Evolutionary conservation across 1,139 yeast genomes (phyloP), one percentile per base, ranked within the genome.

Genomic region (Blastobotrys serpentis): DNA sequence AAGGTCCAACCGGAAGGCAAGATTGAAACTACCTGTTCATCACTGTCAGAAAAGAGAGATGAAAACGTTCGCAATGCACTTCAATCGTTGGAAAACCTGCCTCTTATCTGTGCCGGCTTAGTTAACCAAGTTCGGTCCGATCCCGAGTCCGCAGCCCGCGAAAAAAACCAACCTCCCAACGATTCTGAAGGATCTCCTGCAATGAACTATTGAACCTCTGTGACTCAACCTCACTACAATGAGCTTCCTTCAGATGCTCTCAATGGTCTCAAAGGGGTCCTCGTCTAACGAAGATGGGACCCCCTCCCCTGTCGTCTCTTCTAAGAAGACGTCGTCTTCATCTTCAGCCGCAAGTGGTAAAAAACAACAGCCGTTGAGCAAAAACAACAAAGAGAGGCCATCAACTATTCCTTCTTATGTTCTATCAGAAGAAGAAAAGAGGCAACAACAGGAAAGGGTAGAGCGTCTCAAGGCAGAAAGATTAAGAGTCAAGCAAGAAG

Each of bases 391-490:
- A 17, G 18, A 16, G 43, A 22, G 19, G 6, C 22, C 22, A 19
- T 11, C 22, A 11, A 14, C 32, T 2, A 16, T 43, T 13, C 42
- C 34, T 25, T 6, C 32, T 11, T 29, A 29, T 29, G 13, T 10
- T 8, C 29, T 60, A 38, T 54, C 61, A 4, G 59, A 55, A 13
- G 52, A 53, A 38, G 64, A 62, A 43, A 49, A 51, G 21, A 47
- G 51, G 19, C 64, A 58, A 29, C 67, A 64, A 43, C 52, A 54
- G 37, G 55, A 53, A 39, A 56, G 64, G 40, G 56, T 64, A 13
- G 56, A 55, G 34, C 50, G 68, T 42, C 52, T 64, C 41, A 64
- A 64, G 49, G 67, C 66, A 1, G 64, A 59, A 22, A 53, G 63
- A 36, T 40, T 52, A 13, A 56, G 48, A 51, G 46, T 36, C 30